A percentile compares a stretch with the other conserved stretches of the same genome.
phyloP scores from a whole-genome alignment of 495 filamentous ascomycete genomes.

The Neurospora discreta region DNA sequence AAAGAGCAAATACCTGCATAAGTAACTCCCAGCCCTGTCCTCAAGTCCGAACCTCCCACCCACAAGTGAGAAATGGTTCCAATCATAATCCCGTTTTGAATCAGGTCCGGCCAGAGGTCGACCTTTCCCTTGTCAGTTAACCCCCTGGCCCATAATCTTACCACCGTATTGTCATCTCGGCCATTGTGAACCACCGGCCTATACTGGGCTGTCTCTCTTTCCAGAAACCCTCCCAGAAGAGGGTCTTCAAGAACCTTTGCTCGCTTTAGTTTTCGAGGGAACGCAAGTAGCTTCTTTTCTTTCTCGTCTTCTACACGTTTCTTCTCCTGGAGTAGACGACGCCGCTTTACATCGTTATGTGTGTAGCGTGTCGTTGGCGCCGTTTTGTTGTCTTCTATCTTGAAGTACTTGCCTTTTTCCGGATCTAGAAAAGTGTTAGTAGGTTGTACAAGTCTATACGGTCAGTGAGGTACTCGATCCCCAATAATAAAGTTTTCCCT shows the following conservation, averaged over 20 bases:
- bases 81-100: neutral
- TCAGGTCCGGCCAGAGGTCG: neutral
- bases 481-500: neutral
- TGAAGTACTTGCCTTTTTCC: constrained; percentile 37
- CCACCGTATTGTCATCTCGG: neutral
- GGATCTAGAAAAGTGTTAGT: constrained; percentile 18
- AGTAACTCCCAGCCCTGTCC: constrained; percentile 14
- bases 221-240: constrained; percentile 7
- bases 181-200: neutral
- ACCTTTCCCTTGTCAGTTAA: constrained; percentile 12
- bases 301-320: constrained; percentile 4
- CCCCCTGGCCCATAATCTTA: constrained; percentile 9
- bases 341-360: constrained; percentile 25
- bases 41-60: constrained; percentile 12
- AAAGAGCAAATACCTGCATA: constrained; percentile 19
- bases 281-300: constrained; percentile 8
- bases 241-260: neutral
- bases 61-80: constrained; percentile 9
- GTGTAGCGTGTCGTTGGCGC: constrained; percentile 30
- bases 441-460: neutral
- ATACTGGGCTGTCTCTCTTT: constrained; percentile 1
- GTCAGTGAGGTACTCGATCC: neutral
- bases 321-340: constrained; percentile 18
- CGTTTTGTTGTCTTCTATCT: constrained; percentile 25
- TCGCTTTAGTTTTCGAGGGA: neutral